Base-by-base conservation (phyloP, 306 rosid genomes). In the Gillenia trifoliata region DNA sequence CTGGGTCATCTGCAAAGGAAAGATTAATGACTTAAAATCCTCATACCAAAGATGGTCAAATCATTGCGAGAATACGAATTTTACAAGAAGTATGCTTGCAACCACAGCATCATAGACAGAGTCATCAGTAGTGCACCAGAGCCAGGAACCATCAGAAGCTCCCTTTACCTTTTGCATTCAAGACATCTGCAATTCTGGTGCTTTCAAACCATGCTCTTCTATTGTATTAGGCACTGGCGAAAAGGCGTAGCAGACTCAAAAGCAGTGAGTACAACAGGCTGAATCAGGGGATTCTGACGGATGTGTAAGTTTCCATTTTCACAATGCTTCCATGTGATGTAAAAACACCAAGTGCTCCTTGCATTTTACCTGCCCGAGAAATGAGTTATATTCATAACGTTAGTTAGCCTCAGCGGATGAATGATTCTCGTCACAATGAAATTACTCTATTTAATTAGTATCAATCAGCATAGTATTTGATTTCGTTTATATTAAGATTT, bases 71-170 rank as follows among this genome's bases (percentile, higher is more conserved):
- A 55, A 49, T 26, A 65, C 8, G 3, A 70, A 49, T 5, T 68
- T 63, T 73, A 68, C 2, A 23, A 77, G 6, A 28, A 54, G 73
- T 33, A 72, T 30, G 82, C 88, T 68, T 90, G n/a, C n/a, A n/a
- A 95, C 99, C 92, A 95, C 99, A 82, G 99, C 99, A 60, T 95
- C 93, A 73, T 95, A 95, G 65, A 95, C 99, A 47, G 92, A 64
- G 81, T 95, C 99, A 7, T 89, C 92, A 1, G 90, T 90, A 36
- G 98, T 84, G 90, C 99, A 95, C 99, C 99, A 95, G 34, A 95
- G 99, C 99, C 99, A 95, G 77, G 99, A 95, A 78, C 99, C 99
- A 83, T 95, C 99, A 31, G 96, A 98, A 49, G n/a, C n/a, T n/a
- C n/a, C 88, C 70, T 84, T 92, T 86, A 47, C 98, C 99, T 79